These are phyloP conservation scores for Debaryomycetaceae sp. DNA, from an alignment of 1,139 yeast species.

Conservation along the genomic window DNA sequence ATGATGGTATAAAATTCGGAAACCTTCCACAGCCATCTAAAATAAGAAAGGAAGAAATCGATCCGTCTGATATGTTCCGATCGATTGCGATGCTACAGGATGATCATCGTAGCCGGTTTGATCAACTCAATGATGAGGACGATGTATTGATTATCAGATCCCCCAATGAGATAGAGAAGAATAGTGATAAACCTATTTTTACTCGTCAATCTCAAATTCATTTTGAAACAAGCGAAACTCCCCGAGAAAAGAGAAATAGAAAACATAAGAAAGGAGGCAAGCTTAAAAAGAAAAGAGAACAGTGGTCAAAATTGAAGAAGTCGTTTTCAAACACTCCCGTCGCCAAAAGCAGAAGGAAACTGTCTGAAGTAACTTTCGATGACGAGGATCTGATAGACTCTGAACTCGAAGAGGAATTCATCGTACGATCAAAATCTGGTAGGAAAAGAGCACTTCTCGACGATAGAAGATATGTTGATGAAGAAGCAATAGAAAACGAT, in stretches of 20 bases:
- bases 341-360: conserved; percentile 1
- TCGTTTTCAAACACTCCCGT: conserved; percentile 19
- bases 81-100: conserved; percentile 77
- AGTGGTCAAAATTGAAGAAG: conserved; percentile 16
- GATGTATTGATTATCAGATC: conserved; percentile 80
- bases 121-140: conserved; percentile 36
- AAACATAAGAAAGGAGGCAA: conserved; percentile 4
- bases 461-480: neutral
- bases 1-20: conserved; percentile 36
- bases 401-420: conserved; percentile 7
- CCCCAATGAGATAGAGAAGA: conserved; percentile 66
- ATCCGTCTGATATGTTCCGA: conserved; percentile 80
- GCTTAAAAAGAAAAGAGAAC: conserved; percentile 6
- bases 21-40: conserved; percentile 36
- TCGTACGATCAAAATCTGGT: conserved; percentile 1
- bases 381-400: conserved; percentile 10
- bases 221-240: conserved; percentile 14
- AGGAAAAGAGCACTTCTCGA: neutral
- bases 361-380: neutral
- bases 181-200: conserved; percentile 31
- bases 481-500: conserved; percentile 3
- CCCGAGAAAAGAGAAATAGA: conserved; percentile 12
- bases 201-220: conserved; percentile 24
- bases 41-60: conserved; percentile 47
- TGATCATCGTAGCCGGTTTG: conserved; percentile 12